Evolutionary conservation across 2,329 filamentous ascomycete genomes (phyloP), one percentile per base, ranked within the genome.

Genomic region (Microcyclosporella mali): DNA sequence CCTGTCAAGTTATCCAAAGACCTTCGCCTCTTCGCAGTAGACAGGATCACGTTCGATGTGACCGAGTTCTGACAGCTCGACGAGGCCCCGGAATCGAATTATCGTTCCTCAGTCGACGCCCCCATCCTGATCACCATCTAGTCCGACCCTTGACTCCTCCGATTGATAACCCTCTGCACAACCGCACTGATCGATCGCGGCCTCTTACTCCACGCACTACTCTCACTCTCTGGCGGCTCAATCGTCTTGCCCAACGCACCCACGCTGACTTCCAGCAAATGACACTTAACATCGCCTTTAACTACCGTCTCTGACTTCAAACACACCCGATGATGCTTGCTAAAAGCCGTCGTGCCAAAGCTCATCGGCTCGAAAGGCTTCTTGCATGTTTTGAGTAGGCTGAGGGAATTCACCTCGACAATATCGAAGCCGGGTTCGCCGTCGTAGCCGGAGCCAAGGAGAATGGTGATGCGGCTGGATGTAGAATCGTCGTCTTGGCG

Each of bases 391-490:
- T 37, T 40, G 10, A 44, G 36, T 12, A 19, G 27, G 8, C 27
- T 18, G 6, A 44, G 31, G 21, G 31, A 32, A 11, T 14, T n/a
- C 30, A 36, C 39, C 12, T 44, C 41, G 7, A 44, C 41, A 16
- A 44, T 44, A 31, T 44, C 41, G 31, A 44, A 44, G 19, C 41
- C 41, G 2, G 41, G 41, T 19, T 38, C 35, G 19, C 25, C 17
- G 31, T 38, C 35, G 11, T 8, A 12, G 19, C 35, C 35, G 9
- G 41, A 34, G 19, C 41, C 41, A 4, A 44, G 31, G 3, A 44
- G 41, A 11, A 44, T 39, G 3, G 41, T 36, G 2, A 44, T 16
- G 8, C 41, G 19, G 11, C 30, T 41, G 8, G 3, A 3, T 6
- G 15, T 18, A 15, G 33, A 34, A 3, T 21, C 14, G 25, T 37